Percentiles rank a stretch among this genome's conserved stretches.
Conservation (phyloP, 768 basidiomycete species). For the Russula sp. region DNA sequence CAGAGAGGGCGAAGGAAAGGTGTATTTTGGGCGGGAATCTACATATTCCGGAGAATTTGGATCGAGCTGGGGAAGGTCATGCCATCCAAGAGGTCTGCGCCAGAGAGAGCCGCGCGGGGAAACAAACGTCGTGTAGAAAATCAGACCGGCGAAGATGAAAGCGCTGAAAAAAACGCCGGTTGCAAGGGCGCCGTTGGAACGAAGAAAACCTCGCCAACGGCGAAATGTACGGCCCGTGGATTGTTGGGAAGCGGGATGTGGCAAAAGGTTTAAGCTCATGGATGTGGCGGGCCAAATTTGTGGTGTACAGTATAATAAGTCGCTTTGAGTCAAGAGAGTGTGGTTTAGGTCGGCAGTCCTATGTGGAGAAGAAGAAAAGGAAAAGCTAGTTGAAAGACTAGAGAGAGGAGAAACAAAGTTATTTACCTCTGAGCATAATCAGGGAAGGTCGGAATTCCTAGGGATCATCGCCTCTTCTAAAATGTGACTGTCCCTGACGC, state of each 20-base stretch:
- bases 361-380: no score
- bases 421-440: no score
- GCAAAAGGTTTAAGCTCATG: not conserved
- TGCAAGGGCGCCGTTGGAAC: not conserved
- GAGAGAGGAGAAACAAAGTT: no score
- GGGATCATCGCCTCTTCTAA: no score
- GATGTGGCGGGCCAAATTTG: no score
- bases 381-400: no score
- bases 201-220: slow-evolving; percentile 4
- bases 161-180: not conserved
- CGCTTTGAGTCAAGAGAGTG: not conserved
- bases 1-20: not conserved
- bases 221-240: not conserved
- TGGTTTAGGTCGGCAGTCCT: not conserved
- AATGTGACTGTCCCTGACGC: no score
- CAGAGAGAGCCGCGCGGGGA: not conserved
- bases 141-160: slow-evolving; percentile 1
- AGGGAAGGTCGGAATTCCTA: no score
- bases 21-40: not conserved
- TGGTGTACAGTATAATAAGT: no score
- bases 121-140: slow-evolving; percentile 9
- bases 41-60: not conserved
- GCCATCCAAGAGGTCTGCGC: not conserved
- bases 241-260: not conserved
- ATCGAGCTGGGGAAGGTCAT: not conserved